Conservation (phyloP, 768 basidiomycete species). For the Tylopilus sp. region DNA sequence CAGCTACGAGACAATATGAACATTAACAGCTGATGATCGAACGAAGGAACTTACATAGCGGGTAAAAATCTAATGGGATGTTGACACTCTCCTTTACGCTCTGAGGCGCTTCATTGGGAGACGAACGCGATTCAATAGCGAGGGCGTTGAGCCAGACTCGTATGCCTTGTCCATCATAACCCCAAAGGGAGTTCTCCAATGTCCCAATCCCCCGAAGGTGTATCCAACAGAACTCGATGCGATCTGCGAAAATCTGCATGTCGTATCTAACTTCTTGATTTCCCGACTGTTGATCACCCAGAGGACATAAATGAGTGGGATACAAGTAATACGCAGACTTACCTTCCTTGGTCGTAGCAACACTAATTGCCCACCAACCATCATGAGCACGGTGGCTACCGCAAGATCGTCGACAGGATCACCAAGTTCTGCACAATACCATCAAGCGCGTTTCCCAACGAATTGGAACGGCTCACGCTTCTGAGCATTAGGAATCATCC, state of each 20-base stretch:
- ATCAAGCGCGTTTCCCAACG: slow-evolving; percentile 2
- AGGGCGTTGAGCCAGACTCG: slow-evolving; percentile 96
- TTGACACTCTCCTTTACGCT: slow-evolving; percentile 91
- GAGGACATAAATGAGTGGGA: not conserved
- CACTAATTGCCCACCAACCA: slow-evolving; percentile 89
- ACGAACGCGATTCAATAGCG: slow-evolving; percentile 67
- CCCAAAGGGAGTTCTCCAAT: slow-evolving; percentile 97
- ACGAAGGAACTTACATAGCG: slow-evolving; percentile 64
- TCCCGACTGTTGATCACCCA: slow-evolving; percentile 52
- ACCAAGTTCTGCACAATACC: slow-evolving; percentile 67
- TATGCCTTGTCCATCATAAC: slow-evolving; percentile 86
- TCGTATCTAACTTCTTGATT: slow-evolving; percentile 93
- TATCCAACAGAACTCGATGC: slow-evolving; percentile 99
- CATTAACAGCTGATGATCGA: not conserved
- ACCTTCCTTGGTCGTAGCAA: slow-evolving; percentile 88
- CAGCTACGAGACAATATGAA: slow-evolving; percentile 51
- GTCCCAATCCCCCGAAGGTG: slow-evolving; percentile 91
- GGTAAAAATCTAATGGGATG: slow-evolving; percentile 92
- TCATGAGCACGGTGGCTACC: slow-evolving; percentile 93
- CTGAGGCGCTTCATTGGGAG: slow-evolving; percentile 34
- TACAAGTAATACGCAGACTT: slow-evolving; percentile 8
- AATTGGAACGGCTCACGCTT: slow-evolving; percentile 61
- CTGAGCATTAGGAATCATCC: slow-evolving; percentile 93
- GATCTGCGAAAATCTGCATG: slow-evolving; percentile 93
- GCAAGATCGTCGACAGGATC: slow-evolving; percentile 91